Conservation (phyloP, 345 rosid genomes). For the Citrus australasica region DNA sequence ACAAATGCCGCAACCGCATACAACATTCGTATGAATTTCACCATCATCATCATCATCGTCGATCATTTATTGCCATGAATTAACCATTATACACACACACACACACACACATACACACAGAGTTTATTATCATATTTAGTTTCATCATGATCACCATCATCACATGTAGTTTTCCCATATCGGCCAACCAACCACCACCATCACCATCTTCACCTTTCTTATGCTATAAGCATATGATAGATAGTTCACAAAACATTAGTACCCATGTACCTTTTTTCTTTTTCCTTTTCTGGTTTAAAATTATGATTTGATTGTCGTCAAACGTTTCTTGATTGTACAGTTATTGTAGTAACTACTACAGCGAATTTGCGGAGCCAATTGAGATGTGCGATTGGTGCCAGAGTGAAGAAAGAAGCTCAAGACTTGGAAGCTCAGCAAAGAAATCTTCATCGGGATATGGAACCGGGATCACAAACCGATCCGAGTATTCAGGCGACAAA, state of each 20-base stretch:
- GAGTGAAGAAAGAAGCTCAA: slow-evolving; percentile 50
- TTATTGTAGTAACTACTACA: slow-evolving; percentile 89
- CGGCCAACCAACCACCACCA: slow-evolving; percentile 4
- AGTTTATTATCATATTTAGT: neutral
- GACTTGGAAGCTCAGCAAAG: slow-evolving; percentile 43
- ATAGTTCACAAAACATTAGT: neutral
- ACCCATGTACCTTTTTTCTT: neutral
- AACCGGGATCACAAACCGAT: slow-evolving; percentile 39
- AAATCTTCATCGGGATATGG: slow-evolving; percentile 33
- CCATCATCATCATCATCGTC: neutral
- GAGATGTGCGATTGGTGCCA: slow-evolving; percentile 91
- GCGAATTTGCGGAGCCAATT: slow-evolving; percentile 59
- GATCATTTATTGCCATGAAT: neutral
- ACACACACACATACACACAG: neutral
- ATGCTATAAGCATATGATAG: neutral
- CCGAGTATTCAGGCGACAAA: slow-evolving; percentile 55
- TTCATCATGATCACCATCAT: slow-evolving; percentile 3
- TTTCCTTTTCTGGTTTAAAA: neutral
- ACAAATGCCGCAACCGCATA: slow-evolving; percentile 78
- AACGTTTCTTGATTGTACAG: slow-evolving; percentile 29
- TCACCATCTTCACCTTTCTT: neutral
- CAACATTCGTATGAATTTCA: slow-evolving; percentile 75
- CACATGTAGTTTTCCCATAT: slow-evolving; percentile 16
- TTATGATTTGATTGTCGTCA: neutral
- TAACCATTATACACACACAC: neutral